A percentile compares a stretch with the other conserved stretches of the same genome.
phyloP scores from a whole-genome alignment of 2,329 filamentous ascomycete genomes.

The Chrysosporium queenslandicum region DNA sequence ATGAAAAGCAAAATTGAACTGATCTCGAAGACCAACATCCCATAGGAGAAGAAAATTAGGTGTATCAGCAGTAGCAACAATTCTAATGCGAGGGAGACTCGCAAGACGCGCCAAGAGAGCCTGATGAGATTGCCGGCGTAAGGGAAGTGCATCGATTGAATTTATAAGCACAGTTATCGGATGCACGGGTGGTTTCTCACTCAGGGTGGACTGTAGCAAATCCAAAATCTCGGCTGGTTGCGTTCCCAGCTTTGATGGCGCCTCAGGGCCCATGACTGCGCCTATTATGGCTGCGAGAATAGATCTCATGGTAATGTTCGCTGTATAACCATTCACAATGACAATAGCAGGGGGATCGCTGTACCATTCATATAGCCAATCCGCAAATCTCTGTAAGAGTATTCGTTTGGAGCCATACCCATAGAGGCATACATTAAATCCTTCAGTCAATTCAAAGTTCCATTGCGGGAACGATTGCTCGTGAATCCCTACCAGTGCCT shows the following conservation, averaged over 20 bases:
- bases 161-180: constrained; percentile 65
- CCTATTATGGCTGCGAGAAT: constrained; percentile 52
- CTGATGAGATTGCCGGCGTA: constrained; percentile 63
- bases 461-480: constrained; percentile 78
- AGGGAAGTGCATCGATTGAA: constrained; percentile 69
- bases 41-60: constrained; percentile 80
- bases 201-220: constrained; percentile 53
- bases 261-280: constrained; percentile 43
- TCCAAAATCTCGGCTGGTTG: constrained; percentile 61
- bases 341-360: constrained; percentile 50
- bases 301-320: constrained; percentile 37
- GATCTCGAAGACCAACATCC: constrained; percentile 74
- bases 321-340: constrained; percentile 71
- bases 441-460: constrained; percentile 77
- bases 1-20: constrained; percentile 82
- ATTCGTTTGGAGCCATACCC: constrained; percentile 82
- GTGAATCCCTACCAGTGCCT: constrained; percentile 65
- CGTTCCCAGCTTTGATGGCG: constrained; percentile 46
- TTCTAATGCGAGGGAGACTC: constrained; percentile 57
- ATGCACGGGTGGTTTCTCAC: constrained; percentile 33
- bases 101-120: constrained; percentile 66
- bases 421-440: constrained; percentile 83
- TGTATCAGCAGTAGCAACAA: constrained; percentile 76
- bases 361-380: constrained; percentile 49
- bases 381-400: constrained; percentile 65